Conservation (phyloP, 225 moss, liverwort and hornwort species). For the Straminergon stramineum region DNA sequence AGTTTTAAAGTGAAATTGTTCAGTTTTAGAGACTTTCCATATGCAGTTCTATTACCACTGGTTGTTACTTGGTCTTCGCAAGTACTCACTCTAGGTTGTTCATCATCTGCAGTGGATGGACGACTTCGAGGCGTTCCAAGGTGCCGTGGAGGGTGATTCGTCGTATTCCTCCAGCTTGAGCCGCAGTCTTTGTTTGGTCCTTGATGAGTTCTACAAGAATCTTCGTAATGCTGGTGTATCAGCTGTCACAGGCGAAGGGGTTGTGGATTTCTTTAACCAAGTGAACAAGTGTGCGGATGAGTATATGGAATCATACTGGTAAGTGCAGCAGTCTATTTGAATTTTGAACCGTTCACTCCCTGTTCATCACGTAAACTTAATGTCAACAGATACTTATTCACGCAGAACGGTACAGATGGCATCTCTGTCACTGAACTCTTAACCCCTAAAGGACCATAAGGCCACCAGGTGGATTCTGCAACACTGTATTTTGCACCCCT, state of each 20-base stretch:
- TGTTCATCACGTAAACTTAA: not conserved
- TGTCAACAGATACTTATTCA: not conserved
- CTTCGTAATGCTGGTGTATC: slow-evolving; percentile 75
- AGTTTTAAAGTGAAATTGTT: not conserved
- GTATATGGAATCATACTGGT: slow-evolving; percentile 83
- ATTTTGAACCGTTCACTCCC: not conserved
- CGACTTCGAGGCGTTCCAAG: slow-evolving; percentile 88
- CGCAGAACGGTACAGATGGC: not conserved
- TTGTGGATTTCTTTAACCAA: slow-evolving; percentile 54
- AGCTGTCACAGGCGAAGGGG: slow-evolving; percentile 75
- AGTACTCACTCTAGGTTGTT: not conserved
- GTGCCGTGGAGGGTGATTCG: slow-evolving; percentile 77
- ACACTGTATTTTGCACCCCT: too few species aligned
- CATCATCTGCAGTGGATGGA: slow-evolving; percentile 80
- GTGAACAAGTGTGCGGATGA: slow-evolving; percentile 56
- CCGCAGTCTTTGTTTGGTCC: slow-evolving; percentile 85
- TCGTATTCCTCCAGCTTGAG: slow-evolving; percentile 87
- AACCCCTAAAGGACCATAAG: too few species aligned
- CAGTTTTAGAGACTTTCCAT: not conserved
- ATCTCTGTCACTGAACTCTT: not conserved
- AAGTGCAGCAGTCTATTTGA: not conserved
- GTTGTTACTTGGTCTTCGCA: not conserved
- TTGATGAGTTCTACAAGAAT: slow-evolving; percentile 96
- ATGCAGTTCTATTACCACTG: not conserved
- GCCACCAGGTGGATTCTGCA: too few species aligned